Conservation (phyloP, 306 rosid genomes). For the Dicorynia guianensis region DNA sequence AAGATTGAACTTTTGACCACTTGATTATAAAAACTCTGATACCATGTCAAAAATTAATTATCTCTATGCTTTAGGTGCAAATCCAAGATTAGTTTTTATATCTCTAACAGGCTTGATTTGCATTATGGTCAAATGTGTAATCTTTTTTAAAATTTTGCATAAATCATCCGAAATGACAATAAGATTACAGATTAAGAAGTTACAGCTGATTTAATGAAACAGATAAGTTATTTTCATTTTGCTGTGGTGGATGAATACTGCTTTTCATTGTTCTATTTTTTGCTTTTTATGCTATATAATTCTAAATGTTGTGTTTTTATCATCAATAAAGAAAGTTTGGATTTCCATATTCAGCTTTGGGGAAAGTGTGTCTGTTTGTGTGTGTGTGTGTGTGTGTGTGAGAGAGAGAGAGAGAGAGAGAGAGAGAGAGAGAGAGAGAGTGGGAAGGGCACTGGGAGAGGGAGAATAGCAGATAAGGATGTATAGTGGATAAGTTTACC, state of each 20-base stretch:
- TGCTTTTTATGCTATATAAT: neutral
- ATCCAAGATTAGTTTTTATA: too few species aligned
- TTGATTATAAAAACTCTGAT: too few species aligned
- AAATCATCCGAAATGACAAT: neutral
- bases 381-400: too few species aligned
- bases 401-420: too few species aligned
- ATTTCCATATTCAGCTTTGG: neutral
- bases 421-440: too few species aligned
- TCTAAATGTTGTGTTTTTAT: neutral
- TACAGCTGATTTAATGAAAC: neutral
- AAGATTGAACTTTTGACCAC: too few species aligned
- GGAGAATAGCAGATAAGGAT: too few species aligned
- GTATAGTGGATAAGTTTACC: too few species aligned
- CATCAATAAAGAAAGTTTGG: neutral
- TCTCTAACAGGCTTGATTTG: too few species aligned
- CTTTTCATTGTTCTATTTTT: neutral
- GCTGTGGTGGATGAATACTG: neutral
- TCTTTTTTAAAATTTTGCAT: neutral
- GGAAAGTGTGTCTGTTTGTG: neutral
- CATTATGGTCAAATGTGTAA: neutral
- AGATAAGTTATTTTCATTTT: neutral
- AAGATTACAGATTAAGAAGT: neutral
- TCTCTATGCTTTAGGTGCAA: too few species aligned
- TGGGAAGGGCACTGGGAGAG: too few species aligned
- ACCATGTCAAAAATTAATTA: too few species aligned